Evolutionary conservation across 1,139 yeast genomes (phyloP).

Genomic region (Kodamaea suecica): DNA sequence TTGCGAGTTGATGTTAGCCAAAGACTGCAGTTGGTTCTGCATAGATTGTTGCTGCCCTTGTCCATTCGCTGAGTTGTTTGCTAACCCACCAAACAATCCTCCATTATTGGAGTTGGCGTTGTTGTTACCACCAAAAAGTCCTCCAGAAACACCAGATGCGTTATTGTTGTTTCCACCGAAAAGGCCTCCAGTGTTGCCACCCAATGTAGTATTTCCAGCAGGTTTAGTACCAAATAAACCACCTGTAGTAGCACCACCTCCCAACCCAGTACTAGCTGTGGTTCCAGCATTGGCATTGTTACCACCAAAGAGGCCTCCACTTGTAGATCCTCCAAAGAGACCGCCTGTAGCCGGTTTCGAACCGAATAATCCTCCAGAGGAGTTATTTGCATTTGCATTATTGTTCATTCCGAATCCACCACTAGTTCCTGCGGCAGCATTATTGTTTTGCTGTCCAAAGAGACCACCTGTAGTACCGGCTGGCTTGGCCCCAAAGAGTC

Average conservation of each 20-base stretch:
- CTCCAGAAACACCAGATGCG: constrained; percentile 21
- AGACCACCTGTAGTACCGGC: constrained; percentile 16
- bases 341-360: constrained; percentile 15
- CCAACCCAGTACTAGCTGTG: constrained; percentile 21
- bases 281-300: constrained; percentile 9
- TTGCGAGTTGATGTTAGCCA: constrained; percentile 49
- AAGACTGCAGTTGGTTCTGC: constrained; percentile 28
- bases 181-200: constrained; percentile 14
- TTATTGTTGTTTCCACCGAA: constrained; percentile 18
- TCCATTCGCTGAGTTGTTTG: too few relatives aligned
- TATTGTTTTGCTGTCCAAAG: constrained; percentile 12
- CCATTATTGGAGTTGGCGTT: constrained; percentile 10
- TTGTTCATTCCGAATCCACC: constrained; percentile 20
- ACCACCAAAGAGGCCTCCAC: constrained; percentile 32
- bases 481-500: constrained; percentile 20
- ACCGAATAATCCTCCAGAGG: constrained; percentile 22
- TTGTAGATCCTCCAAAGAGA: constrained; percentile 10
- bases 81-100: constrained; percentile 7
- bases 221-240: constrained; percentile 19
- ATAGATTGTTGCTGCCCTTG: constrained; percentile 14
- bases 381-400: constrained; percentile 7
- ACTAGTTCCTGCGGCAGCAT: constrained; percentile 8
- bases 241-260: constrained; percentile 22
- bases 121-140: constrained; percentile 20
- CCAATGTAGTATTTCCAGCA: constrained; percentile 3